Conservation (phyloP, 164 flowering plant species). For the Magnolia kwangsiensis region DNA sequence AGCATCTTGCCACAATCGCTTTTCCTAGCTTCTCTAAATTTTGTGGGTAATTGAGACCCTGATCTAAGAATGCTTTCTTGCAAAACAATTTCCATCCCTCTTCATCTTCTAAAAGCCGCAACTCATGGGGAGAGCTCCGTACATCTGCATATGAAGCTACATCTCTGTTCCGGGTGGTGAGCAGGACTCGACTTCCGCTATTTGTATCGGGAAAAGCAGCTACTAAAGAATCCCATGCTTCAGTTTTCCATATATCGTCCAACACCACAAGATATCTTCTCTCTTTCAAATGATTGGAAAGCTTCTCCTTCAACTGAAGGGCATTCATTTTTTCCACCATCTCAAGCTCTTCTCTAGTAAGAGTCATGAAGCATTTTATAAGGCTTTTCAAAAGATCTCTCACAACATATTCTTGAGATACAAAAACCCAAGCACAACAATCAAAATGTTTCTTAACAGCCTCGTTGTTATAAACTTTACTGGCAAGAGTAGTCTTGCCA, state of each 20-base stretch:
- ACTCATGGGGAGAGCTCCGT: neutral
- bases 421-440: neutral
- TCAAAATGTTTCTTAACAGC: neutral
- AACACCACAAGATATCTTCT: neutral
- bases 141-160: neutral
- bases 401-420: neutral
- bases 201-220: neutral
- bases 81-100: neutral
- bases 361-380: too few species aligned
- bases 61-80: neutral
- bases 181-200: neutral
- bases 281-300: neutral
- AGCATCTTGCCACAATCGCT: neutral
- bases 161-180: neutral
- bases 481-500: neutral
- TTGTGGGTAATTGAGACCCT: neutral
- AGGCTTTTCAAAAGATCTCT: neutral
- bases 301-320: neutral
- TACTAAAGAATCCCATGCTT: neutral
- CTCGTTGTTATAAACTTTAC: neutral
- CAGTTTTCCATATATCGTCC: neutral
- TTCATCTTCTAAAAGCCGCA: neutral
- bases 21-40: neutral
- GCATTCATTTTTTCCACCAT: neutral
- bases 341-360: neutral